Evolutionary conservation across 306 rosid species (phyloP), one percentile per base, ranked within the genome.

Genomic region (Coriaria nepalensis): DNA sequence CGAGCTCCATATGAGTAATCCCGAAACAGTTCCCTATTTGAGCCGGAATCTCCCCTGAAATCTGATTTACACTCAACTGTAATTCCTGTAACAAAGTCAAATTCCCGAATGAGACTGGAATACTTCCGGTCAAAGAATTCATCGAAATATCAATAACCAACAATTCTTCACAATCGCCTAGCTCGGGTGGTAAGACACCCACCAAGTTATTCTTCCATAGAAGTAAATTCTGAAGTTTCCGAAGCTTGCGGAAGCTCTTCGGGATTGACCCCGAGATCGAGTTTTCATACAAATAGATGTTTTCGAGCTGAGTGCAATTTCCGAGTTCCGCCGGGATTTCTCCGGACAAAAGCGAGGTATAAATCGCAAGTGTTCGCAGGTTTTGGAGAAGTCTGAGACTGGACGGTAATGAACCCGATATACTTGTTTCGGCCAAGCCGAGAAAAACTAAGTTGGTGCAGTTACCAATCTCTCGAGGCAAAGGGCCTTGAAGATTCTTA

Each of bases 361-460:
- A 88, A 35, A 88, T 47, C 11, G 97, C 87, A 13, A 88, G 45
- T 13, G 90, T 88, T 35, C 80, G 64, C 39, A 88, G 93, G 55
- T 76, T 81, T 63, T 76, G 76, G 32, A 88, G 62, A 4, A 57
- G 73, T 39, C 97, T 93, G 0, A 88, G 51, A n/a, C 68, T 53
- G 33, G 81, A 49, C 9, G 97, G 95, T 5, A 88, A 69, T 57
- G 47, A 69, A n/a, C 95, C 97, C 4, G 93, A 76, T 34, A 88
- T 61, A 44, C 86, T 78, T 9, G 97, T 88, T 63, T 88, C 97
- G 8, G 97, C 95, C 2, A 88, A 48, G 0, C 97, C 97, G 66
- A 83, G 7, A 75, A 75, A 56, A 5, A 56, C 76, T 67, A 88
- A 73, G 47, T 65, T 67, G 20, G 81, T 61, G 63, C 93, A 84